Conservation (phyloP, 495 filamentous ascomycete genomes). For the Aspergillus diversus region DNA sequence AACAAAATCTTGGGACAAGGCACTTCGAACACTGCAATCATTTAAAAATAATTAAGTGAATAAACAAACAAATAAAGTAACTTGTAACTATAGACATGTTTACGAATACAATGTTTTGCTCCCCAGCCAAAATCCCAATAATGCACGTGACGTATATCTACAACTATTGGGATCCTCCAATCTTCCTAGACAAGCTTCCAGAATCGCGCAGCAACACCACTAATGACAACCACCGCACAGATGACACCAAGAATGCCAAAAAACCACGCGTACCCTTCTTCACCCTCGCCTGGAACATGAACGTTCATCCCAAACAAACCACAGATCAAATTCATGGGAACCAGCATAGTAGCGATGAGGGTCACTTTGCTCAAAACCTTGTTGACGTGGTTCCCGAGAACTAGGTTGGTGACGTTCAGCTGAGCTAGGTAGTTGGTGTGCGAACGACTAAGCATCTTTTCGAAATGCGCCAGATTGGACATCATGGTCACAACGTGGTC, state of each 20-base stretch:
- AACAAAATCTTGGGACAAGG: no score
- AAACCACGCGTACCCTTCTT: slow-evolving; percentile 67
- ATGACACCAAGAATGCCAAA: slow-evolving; percentile 78
- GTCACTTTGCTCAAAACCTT: slow-evolving; percentile 91
- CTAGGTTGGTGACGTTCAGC: slow-evolving; percentile 85
- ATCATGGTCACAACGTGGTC: slow-evolving; percentile 99
- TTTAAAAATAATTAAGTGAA: no score
- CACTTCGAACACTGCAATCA: no score
- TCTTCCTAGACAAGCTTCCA: slow-evolving; percentile 42
- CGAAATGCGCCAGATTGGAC: slow-evolving; percentile 90
- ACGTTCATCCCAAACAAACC: slow-evolving; percentile 99
- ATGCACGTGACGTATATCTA: not conserved
- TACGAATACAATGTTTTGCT: not conserved
- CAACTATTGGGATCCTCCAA: not conserved
- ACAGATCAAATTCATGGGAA: slow-evolving; percentile 94
- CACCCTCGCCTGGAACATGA: slow-evolving; percentile 67
- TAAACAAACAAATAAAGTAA: not conserved
- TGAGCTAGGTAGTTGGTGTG: slow-evolving; percentile 97
- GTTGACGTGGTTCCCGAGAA: slow-evolving; percentile 79
- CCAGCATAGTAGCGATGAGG: slow-evolving; percentile 89
- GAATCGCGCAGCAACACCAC: slow-evolving; percentile 50
- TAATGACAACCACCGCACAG: slow-evolving; percentile 58
- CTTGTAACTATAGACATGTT: not conserved
- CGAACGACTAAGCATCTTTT: slow-evolving; percentile 95
- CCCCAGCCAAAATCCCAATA: no score